phyloP scores from a whole-genome alignment of 2,329 filamentous ascomycete species.

The Calycina herbarum region DNA sequence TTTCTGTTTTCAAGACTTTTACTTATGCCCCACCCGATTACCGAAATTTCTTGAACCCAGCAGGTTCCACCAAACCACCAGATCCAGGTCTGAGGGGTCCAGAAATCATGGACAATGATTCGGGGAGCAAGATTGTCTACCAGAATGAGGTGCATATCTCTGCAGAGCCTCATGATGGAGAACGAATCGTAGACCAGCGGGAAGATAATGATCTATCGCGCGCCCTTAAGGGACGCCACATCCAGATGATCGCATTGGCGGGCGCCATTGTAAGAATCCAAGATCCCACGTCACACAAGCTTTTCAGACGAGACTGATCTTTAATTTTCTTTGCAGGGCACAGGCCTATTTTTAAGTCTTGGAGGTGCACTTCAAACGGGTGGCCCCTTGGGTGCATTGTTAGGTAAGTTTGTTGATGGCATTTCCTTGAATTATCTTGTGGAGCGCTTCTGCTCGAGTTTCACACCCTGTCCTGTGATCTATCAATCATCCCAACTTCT shows the following conservation, averaged over 20 bases:
- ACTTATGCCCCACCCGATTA: too few relatives aligned
- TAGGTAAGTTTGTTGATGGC: constrained; percentile 23
- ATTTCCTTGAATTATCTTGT: too few relatives aligned
- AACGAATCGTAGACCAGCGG: neutral
- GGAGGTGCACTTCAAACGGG: constrained; percentile 48
- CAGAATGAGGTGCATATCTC: neutral
- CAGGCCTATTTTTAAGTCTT: constrained; percentile 54
- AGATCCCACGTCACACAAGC: neutral
- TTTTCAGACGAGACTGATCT: neutral
- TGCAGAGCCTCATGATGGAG: neutral
- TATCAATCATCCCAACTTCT: too few relatives aligned
- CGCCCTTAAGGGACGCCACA: constrained; percentile 43
- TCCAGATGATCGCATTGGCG: constrained; percentile 43
- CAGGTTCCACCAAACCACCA: too few relatives aligned
- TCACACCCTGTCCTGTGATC: too few relatives aligned
- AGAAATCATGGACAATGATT: too few relatives aligned
- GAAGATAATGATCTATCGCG: constrained; percentile 19
- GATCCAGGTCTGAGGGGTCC: too few relatives aligned
- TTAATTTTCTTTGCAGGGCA: constrained; percentile 39
- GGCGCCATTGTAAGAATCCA: constrained; percentile 29
- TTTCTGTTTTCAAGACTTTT: too few relatives aligned
- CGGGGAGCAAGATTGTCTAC: neutral
- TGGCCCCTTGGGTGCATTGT: constrained; percentile 48
- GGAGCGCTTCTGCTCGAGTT: too few relatives aligned
- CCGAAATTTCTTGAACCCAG: too few relatives aligned